Evolutionary conservation across 176 grass and related monocot genomes (phyloP), one percentile per base, ranked within the genome.

Genomic region (Zea luxurians): DNA sequence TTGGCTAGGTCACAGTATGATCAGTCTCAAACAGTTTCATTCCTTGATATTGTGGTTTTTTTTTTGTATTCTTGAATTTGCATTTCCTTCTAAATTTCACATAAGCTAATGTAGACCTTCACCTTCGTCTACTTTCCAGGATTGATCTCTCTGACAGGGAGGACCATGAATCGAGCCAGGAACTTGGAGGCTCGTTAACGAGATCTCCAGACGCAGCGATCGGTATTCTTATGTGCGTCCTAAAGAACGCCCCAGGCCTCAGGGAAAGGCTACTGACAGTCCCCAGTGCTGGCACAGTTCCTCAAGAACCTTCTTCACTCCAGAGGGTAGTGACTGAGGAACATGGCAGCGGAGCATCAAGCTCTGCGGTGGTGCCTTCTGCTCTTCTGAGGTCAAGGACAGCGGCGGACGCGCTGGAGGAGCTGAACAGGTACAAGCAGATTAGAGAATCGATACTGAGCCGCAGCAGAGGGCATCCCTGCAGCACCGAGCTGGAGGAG

Each of bases 171-270:
- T 9, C 10, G 16, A 74, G 73, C 27, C 46, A 37, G 44, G 86
- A 92, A 37, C 7, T 38, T 20, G 79, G 60, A 48, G 80, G 74
- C 38, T 75, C 62, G 17, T 54, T 58, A 35, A 72, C 37, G 7
- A 88, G 87, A 37, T 88, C 85, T 82, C 53, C 87, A 13, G 84
- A 77, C 85, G 94, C 91, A 72, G 72, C 83, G 57, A 84, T 97
- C 18, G 89, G 89, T 74, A 78, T 66, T 76, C 84, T 97, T 42
- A 41, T 94, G 41, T 82, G 36, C 71, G 84, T 92, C 82, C 85
- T 97, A 21, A 84, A 90, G 82, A 74, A 61, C n/a, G 89, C 94
- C 2, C 67, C 84, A 8, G 63, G 87, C 52, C 86, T 97, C 58
- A 84, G 81, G 65, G 78, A 85, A 77, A 75, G 77, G 34, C 59